Conservation (phyloP, 805 yeast species). For the Nakazawaea ambrosiae region DNA sequence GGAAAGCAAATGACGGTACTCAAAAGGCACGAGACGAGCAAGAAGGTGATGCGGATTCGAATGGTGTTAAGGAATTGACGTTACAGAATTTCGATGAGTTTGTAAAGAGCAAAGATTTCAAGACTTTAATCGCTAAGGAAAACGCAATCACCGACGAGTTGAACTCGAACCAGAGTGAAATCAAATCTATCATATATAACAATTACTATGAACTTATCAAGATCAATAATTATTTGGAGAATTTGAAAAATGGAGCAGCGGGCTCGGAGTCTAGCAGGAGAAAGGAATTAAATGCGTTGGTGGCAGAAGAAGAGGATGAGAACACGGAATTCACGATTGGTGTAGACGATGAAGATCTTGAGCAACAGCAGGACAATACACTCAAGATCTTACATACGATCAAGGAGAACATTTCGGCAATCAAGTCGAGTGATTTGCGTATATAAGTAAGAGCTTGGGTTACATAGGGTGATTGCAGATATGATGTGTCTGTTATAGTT, state of each 20-base stretch:
- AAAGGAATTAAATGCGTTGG: too few species aligned
- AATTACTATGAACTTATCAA: constrained; percentile 69
- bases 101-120: constrained; percentile 23
- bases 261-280: background rate
- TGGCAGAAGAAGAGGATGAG: constrained; percentile 2
- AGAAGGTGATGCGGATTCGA: background rate
- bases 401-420: constrained; percentile 15
- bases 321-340: constrained; percentile 11
- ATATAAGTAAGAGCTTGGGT: constrained; percentile 1
- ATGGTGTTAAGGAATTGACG: constrained; percentile 17
- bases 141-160: constrained; percentile 36
- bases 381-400: constrained; percentile 20
- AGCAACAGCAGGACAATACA: constrained; percentile 15
- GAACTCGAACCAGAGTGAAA: constrained; percentile 49
- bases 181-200: constrained; percentile 67
- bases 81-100: constrained; percentile 26
- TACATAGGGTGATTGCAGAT: too few species aligned
- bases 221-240: constrained; percentile 48
- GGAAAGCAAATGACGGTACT: background rate
- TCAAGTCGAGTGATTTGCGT: constrained; percentile 12
- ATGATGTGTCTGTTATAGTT: too few species aligned
- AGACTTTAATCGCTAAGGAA: constrained; percentile 26
- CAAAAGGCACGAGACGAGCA: too few species aligned
- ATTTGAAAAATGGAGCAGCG: constrained; percentile 20
- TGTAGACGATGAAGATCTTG: constrained; percentile 11